Percentiles rank a stretch among this genome's conserved stretches.
These are phyloP conservation scores for Crassisporium funariophilum DNA, from an alignment of 768 basidiomycete species.

Conservation along the genomic window DNA sequence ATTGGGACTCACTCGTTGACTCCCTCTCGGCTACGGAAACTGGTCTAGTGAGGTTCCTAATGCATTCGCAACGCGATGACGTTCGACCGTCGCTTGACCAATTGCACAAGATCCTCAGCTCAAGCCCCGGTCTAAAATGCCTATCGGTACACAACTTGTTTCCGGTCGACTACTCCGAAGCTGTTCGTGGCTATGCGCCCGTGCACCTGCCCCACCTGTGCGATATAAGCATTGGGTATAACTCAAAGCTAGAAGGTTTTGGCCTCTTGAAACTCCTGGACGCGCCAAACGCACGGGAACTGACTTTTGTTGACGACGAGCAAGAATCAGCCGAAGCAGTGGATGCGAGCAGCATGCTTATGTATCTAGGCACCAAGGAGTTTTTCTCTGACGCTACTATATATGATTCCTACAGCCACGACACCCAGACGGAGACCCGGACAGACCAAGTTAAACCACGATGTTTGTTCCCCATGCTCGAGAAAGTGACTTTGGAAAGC, in stretches of 20 bases:
- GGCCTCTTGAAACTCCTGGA: constrained; percentile 41
- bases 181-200: constrained; percentile 25
- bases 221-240: constrained; percentile 46
- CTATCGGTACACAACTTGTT: constrained; percentile 50
- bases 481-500: constrained; percentile 34
- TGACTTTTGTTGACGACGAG: constrained; percentile 48
- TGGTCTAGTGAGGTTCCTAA: constrained; percentile 38
- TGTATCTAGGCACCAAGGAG: constrained; percentile 38
- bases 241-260: constrained; percentile 38
- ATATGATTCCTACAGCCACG: no score
- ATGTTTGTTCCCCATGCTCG: constrained; percentile 20
- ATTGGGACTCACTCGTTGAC: constrained; percentile 48
- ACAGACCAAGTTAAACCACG: background rate
- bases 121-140: constrained; percentile 40
- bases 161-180: constrained; percentile 21
- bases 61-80: constrained; percentile 54
- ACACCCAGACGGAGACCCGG: background rate
- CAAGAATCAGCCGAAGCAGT: constrained; percentile 42
- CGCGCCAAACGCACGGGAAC: constrained; percentile 37
- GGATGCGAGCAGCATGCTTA: constrained; percentile 41
- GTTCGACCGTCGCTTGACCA: constrained; percentile 52
- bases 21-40: constrained; percentile 25
- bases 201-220: constrained; percentile 40
- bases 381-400: background rate
- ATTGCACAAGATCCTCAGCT: constrained; percentile 45